phyloP scores from a whole-genome alignment of 1,139 yeast species.

The Groenewaldozyma auringiensis region DNA sequence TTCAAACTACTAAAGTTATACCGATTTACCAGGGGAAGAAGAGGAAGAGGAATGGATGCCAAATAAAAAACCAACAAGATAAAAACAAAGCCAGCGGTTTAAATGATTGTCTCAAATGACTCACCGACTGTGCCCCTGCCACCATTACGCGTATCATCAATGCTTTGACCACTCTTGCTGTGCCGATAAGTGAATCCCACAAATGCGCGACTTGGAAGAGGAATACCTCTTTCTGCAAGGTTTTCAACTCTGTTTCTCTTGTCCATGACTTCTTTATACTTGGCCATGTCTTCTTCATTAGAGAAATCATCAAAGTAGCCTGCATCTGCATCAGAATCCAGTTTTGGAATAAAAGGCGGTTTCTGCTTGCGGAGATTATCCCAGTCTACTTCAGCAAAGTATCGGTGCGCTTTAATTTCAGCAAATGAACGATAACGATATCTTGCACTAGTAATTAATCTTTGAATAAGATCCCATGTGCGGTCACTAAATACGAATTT shows the following conservation, averaged over 20 bases:
- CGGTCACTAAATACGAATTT: constrained; percentile 90
- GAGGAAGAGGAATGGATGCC: too few relatives aligned
- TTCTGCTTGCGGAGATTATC: constrained; percentile 49
- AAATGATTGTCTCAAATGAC: constrained; percentile 23
- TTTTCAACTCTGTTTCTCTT: constrained; percentile 80
- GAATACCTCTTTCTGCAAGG: constrained; percentile 56
- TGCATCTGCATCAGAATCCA: constrained; percentile 95
- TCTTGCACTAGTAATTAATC: constrained; percentile 69
- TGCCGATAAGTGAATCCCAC: constrained; percentile 97
- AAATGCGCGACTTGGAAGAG: constrained; percentile 59
- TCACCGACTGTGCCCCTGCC: constrained; percentile 15
- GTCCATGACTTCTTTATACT: constrained; percentile 92
- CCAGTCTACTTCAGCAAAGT: constrained; percentile 83
- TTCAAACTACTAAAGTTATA: too few relatives aligned
- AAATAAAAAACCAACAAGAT: too few relatives aligned
- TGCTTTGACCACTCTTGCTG: constrained; percentile 22
- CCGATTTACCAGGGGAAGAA: too few relatives aligned
- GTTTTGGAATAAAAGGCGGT: constrained; percentile 95
- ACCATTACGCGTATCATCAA: constrained; percentile 14
- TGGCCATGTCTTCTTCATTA: constrained; percentile 94
- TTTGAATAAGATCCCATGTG: constrained; percentile 83
- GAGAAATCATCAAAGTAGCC: constrained; percentile 98
- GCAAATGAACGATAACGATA: constrained; percentile 68
- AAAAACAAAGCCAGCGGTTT: too few relatives aligned
- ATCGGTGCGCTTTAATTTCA: constrained; percentile 71